Evolutionary conservation across 495 filamentous ascomycete species (phyloP), one percentile per base, ranked within the genome.

Genomic region (Cenococcum geophilum): DNA sequence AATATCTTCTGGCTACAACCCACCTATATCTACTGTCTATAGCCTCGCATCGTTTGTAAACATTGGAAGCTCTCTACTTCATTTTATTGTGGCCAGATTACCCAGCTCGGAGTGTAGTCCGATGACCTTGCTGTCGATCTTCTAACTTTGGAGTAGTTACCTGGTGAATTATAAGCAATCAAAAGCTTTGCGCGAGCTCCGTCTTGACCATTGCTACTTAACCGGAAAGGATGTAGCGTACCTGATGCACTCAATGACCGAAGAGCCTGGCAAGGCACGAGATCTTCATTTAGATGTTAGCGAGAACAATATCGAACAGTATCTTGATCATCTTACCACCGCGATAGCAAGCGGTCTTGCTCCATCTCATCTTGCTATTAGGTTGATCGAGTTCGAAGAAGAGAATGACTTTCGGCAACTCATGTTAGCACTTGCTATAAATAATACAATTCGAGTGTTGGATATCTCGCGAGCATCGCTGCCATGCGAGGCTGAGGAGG

Each of bases 401-500:
- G 90, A 95, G 70, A 75, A 79, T 11, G 82, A 85, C 63, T 97
- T 93, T 70, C 82, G 86, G 52, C 75, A 84, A 50, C 77, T 98
- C 37, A 75, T 93, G 12, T 75, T 80, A 51, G 88, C 93, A 1
- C 72, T 97, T 53, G 80, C 83, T 1, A 73, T 77, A 22, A 95
- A 96, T 63, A 86, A 77, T 23, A 85, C 89, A 6, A 82, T 96
- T 57, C 77, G 79, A 40, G 86, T 83, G 57, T 76, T 98, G n/a
- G 91, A 95, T 73, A 85, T 98, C 58, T 91, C 89, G 9, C 90
- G 92, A 61, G 89, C 87, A 18, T 89, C 91, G 1, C 82, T 96
- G 4, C 89, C 91, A 0, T 87, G 86, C 42, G 86, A 92, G 58
- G 85, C 88, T 1, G 82, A 84, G 40, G 78, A 82, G 1, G 84